Evolutionary conservation across 2,329 filamentous ascomycete genomes (phyloP).

Genomic region (Rhynchosporium agropyri): DNA sequence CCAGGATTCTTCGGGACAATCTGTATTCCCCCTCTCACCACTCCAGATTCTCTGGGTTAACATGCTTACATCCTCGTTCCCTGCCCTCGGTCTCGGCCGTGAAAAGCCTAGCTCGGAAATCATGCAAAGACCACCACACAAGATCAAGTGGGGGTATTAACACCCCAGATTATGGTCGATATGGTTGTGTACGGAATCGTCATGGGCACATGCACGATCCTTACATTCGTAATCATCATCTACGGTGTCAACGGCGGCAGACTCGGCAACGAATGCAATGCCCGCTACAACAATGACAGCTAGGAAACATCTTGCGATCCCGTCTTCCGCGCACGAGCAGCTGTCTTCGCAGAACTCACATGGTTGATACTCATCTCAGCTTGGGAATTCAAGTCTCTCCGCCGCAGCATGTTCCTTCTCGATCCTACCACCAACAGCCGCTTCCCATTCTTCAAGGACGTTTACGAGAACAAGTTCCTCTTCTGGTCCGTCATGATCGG

Average conservation of each 20-base stretch:
- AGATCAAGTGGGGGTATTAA: slow-evolving; percentile 70
- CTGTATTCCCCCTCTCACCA: slow-evolving; percentile 83
- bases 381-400: slow-evolving; percentile 62
- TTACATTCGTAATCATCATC: slow-evolving; percentile 55
- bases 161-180: slow-evolving; percentile 74
- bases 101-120: slow-evolving; percentile 76
- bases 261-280: slow-evolving; percentile 58
- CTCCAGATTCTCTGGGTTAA: slow-evolving; percentile 94
- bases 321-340: slow-evolving; percentile 58
- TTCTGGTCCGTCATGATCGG: slow-evolving; percentile 59
- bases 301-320: slow-evolving; percentile 52
- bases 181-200: slow-evolving; percentile 74
- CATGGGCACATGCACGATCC: slow-evolving; percentile 52
- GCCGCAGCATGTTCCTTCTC: slow-evolving; percentile 60
- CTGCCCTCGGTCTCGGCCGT: slow-evolving; percentile 66
- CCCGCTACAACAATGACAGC: slow-evolving; percentile 53
- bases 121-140: slow-evolving; percentile 76
- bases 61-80: slow-evolving; percentile 67
- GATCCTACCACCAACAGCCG: slow-evolving; percentile 45
- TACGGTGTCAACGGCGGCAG: slow-evolving; percentile 54
- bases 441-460: slow-evolving; percentile 46
- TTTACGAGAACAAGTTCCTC: slow-evolving; percentile 63
- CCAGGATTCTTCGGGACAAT: slow-evolving; percentile 69
- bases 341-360: slow-evolving; percentile 58
- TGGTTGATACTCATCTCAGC: slow-evolving; percentile 59